Evolutionary conservation across 768 basidiomycete species (phyloP).

Genomic region (Tephrocybe sp.): DNA sequence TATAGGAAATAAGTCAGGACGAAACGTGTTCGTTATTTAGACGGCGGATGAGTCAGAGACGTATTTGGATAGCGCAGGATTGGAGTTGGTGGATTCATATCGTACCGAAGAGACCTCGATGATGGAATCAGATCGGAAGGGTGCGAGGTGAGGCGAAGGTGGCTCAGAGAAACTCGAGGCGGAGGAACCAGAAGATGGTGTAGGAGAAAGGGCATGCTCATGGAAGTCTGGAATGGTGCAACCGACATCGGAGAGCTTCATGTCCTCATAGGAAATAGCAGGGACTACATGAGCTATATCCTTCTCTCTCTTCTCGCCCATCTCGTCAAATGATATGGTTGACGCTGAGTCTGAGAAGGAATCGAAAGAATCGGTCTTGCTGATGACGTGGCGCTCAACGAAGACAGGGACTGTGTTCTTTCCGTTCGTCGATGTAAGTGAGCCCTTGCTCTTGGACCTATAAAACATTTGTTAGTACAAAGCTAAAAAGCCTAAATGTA

Average conservation of each 20-base stretch:
- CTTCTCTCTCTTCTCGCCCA: constrained; percentile 27
- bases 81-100: constrained; percentile 1
- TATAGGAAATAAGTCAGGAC: neutral
- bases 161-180: constrained; percentile 26
- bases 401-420: constrained; percentile 39
- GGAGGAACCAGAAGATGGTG: constrained; percentile 34
- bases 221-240: constrained; percentile 37
- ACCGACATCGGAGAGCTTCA: constrained; percentile 34
- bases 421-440: constrained; percentile 16
- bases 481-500: neutral
- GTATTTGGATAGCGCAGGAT: constrained; percentile 7
- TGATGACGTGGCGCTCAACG: constrained; percentile 40
- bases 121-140: constrained; percentile 22
- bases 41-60: constrained; percentile 11
- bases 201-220: constrained; percentile 25
- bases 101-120: constrained; percentile 31
- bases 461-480: neutral
- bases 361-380: constrained; percentile 45
- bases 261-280: constrained; percentile 33
- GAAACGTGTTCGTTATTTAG: neutral
- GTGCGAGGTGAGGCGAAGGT: constrained; percentile 14
- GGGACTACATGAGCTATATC: constrained; percentile 27
- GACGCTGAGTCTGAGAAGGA: constrained; percentile 45
- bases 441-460: constrained; percentile 25
- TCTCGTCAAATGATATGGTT: constrained; percentile 36